Percentiles rank a stretch among this genome's conserved stretches.
Conservation (phyloP, 2,329 filamentous ascomycete species). For the Didymosphaeria variabile region DNA sequence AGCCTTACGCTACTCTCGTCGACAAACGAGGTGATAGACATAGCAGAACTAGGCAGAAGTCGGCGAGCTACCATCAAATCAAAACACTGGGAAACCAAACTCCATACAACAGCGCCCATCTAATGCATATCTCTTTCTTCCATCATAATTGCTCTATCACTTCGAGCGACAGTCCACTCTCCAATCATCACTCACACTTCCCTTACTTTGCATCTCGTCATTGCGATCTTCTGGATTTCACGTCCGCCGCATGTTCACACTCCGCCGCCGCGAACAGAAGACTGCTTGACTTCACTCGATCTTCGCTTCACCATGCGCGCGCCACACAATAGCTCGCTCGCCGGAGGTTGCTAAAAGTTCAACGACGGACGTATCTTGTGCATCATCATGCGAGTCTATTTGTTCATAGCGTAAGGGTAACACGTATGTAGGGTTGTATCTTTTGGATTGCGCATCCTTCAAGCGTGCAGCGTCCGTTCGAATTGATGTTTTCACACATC, state of each 20-base stretch:
- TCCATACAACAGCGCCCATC: neutral
- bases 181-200: too few relatives aligned
- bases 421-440: too few relatives aligned
- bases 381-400: neutral
- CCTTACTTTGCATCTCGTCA: too few relatives aligned
- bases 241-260: neutral
- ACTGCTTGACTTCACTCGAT: neutral
- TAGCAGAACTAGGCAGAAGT: neutral
- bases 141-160: neutral
- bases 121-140: neutral
- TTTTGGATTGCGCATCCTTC: too few relatives aligned
- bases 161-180: neutral
- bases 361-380: neutral
- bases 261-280: neutral
- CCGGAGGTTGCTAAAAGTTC: neutral
- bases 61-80: neutral
- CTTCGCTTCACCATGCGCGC: neutral
- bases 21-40: neutral
- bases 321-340: neutral
- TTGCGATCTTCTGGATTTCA: too few relatives aligned
- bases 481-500: too few relatives aligned
- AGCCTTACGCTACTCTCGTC: too few relatives aligned
- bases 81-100: neutral
- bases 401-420: too few relatives aligned
- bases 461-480: too few relatives aligned